Conservation (phyloP, 2,329 filamentous ascomycete species). For the Rugonectria rugulosa region DNA sequence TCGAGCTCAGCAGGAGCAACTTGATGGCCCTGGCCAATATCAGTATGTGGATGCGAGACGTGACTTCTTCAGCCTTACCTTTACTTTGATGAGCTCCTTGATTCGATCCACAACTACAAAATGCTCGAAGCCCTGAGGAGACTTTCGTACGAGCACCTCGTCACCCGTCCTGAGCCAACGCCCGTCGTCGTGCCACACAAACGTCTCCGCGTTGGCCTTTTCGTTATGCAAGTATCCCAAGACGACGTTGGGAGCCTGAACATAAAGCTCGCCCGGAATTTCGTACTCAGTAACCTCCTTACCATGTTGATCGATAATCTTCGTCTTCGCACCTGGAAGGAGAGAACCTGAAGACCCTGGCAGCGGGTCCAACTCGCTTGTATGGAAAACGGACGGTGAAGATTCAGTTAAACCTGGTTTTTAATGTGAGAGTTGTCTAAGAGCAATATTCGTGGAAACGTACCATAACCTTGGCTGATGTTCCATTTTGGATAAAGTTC, state of each 20-base stretch:
- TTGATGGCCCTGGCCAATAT: conserved; percentile 68
- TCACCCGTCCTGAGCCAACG: conserved; percentile 3
- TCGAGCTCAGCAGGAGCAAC: conserved; percentile 83
- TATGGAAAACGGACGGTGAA: too few species aligned
- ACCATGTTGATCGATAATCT: neutral
- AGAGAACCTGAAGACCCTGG: conserved; percentile 66
- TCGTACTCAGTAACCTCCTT: conserved; percentile 5
- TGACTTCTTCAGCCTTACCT: neutral
- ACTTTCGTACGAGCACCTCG: neutral
- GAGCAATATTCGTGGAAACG: too few species aligned
- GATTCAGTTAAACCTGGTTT: too few species aligned
- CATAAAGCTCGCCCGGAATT: neutral
- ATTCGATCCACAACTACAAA: conserved; percentile 7
- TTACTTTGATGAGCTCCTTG: conserved; percentile 13
- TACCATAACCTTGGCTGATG: conserved; percentile 78
- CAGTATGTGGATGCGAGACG: neutral
- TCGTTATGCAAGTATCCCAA: conserved; percentile 3
- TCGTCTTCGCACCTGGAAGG: neutral
- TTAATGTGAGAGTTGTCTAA: too few species aligned
- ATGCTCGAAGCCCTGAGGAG: conserved; percentile 4
- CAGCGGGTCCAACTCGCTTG: conserved; percentile 64
- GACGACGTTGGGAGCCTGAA: conserved; percentile 4
- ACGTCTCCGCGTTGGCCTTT: conserved; percentile 1
- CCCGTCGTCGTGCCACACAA: neutral
- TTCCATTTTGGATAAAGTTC: conserved; percentile 69